These are phyloP conservation scores for Gardenia jasminoides DNA, from an alignment of 257 asterid genomes.

Conservation along the genomic window DNA sequence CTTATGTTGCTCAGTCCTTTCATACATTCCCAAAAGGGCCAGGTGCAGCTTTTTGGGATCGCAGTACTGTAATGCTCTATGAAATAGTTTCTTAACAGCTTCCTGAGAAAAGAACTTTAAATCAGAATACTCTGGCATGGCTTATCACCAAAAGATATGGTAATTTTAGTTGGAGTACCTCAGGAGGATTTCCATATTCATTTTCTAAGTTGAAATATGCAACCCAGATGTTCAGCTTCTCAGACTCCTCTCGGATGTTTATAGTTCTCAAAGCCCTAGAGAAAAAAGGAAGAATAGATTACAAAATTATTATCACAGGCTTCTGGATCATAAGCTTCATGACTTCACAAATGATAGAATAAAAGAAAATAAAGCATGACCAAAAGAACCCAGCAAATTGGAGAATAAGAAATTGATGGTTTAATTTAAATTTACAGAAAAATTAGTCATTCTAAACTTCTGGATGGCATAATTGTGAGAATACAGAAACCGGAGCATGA, in stretches of 20 bases:
- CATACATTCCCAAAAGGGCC: conserved; percentile 77
- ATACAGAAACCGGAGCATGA: no score
- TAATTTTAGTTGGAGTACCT: conserved; percentile 45
- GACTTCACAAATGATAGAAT: background rate
- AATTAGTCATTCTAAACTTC: background rate
- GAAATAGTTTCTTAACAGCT: conserved; percentile 69
- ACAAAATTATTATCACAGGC: background rate
- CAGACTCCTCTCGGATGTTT: conserved; percentile 80
- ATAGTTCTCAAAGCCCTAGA: conserved; percentile 89
- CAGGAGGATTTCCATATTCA: conserved; percentile 83
- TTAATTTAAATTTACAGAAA: background rate
- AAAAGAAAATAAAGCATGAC: background rate
- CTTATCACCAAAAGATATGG: background rate
- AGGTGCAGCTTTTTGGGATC: conserved; percentile 87
- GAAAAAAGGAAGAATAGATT: conserved; percentile 5
- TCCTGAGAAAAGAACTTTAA: conserved; percentile 45
- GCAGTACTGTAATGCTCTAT: conserved; percentile 78
- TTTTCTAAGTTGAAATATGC: conserved; percentile 93
- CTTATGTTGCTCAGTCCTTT: conserved; percentile 67
- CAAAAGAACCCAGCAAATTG: background rate
- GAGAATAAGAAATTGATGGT: background rate
- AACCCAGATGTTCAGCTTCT: conserved; percentile 90
- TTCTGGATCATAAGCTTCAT: background rate
- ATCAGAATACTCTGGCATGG: conserved; percentile 1
- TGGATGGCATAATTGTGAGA: no score